Conservation (phyloP, 2,329 filamentous ascomycete species). For the Bipolaris zeicola region DNA sequence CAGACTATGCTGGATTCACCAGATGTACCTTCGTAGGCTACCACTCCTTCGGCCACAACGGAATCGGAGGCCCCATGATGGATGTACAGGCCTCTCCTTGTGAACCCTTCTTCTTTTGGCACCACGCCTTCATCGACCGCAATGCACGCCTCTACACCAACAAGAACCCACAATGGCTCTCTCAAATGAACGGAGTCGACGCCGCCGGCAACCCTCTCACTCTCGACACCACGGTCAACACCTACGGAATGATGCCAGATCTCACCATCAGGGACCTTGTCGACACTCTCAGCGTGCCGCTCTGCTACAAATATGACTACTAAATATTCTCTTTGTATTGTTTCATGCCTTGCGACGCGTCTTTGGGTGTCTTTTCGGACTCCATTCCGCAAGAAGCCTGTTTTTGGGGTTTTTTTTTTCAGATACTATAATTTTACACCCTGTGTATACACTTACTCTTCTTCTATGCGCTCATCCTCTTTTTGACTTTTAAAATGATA, state of each 20-base stretch:
- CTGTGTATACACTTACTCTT: neutral
- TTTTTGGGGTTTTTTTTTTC: neutral
- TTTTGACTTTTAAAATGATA: too few relatives aligned
- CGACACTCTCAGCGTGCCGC: constrained; percentile 28
- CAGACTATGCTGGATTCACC: constrained; percentile 37
- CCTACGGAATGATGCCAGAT: constrained; percentile 35
- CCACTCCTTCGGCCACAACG: constrained; percentile 46
- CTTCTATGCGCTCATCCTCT: too few relatives aligned
- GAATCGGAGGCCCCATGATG: constrained; percentile 43
- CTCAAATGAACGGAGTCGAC: constrained; percentile 51
- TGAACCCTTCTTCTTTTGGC: constrained; percentile 55
- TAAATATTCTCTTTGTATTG: constrained; percentile 17
- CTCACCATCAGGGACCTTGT: constrained; percentile 40
- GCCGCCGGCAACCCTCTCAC: constrained; percentile 27
- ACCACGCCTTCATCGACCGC: constrained; percentile 58
- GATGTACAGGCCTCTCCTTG: constrained; percentile 42
- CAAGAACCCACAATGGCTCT: constrained; percentile 28
- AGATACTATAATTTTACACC: neutral
- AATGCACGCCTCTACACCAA: constrained; percentile 59
- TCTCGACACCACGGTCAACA: constrained; percentile 35
- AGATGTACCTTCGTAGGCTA: constrained; percentile 37
- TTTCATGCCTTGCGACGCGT: neutral
- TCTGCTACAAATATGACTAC: constrained; percentile 48
- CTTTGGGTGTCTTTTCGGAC: neutral
- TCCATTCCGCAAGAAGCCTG: neutral